Conservation (phyloP, 345 rosid genomes). For the Populus tremula region DNA sequence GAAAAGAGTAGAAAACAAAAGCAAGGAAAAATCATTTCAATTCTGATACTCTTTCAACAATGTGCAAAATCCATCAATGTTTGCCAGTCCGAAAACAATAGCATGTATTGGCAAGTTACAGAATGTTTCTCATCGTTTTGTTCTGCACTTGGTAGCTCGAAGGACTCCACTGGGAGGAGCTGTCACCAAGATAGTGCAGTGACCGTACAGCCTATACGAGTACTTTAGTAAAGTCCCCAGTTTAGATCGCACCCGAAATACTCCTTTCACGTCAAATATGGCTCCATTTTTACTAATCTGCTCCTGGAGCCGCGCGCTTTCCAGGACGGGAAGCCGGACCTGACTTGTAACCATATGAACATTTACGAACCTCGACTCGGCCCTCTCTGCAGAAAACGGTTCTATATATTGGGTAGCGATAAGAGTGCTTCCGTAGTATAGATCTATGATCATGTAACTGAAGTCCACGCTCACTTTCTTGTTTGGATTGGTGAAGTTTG, state of each 20-base stretch:
- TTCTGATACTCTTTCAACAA: neutral
- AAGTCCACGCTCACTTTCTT: conserved; percentile 68
- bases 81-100: neutral
- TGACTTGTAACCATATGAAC: conserved; percentile 71
- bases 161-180: conserved; percentile 74
- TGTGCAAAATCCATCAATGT: conserved; percentile 2
- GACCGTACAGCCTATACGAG: conserved; percentile 64
- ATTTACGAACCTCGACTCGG: conserved; percentile 39
- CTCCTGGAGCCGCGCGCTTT: conserved; percentile 43
- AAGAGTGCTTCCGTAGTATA: conserved; percentile 53
- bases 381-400: conserved; percentile 59
- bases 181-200: conserved; percentile 50
- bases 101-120: no score
- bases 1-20: neutral
- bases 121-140: conserved; percentile 50
- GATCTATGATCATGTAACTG: conserved; percentile 58
- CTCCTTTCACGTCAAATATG: conserved; percentile 53
- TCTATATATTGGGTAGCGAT: conserved; percentile 65
- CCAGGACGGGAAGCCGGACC: conserved; percentile 52
- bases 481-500: conserved; percentile 89
- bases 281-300: conserved; percentile 56
- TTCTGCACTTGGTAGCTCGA: conserved; percentile 53
- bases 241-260: conserved; percentile 61
- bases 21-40: neutral
- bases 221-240: conserved; percentile 62